Evolutionary conservation across 2,329 filamentous ascomycete species (phyloP).

Genomic region (Alternaria viburni): DNA sequence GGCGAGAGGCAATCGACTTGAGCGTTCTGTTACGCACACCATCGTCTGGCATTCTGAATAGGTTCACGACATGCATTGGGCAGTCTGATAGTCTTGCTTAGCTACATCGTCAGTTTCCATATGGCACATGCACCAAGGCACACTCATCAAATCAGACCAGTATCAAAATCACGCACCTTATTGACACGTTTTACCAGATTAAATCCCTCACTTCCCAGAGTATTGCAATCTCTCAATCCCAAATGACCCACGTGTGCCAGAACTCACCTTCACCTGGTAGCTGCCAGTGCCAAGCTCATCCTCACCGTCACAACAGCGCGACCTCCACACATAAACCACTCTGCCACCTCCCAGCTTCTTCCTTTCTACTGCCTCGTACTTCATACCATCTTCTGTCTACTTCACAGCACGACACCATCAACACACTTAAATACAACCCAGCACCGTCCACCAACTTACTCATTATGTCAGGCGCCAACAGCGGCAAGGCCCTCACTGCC

Average conservation of each 20-base stretch:
- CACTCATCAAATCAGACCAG: not conserved
- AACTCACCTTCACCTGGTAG: not conserved
- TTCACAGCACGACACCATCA: too few species aligned
- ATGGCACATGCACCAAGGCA: accelerated
- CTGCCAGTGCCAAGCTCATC: not conserved
- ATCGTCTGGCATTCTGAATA: not conserved
- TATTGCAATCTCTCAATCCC: not conserved
- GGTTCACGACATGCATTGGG: not conserved
- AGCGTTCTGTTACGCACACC: not conserved
- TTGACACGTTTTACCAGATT: not conserved
- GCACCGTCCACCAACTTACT: too few species aligned
- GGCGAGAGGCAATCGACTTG: not conserved
- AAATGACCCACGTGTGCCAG: not conserved
- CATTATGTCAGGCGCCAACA: conserved; percentile 9
- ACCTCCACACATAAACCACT: not conserved
- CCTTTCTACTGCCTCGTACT: not conserved
- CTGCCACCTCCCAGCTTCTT: not conserved
- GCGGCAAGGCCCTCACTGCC: not conserved
- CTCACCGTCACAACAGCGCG: not conserved
- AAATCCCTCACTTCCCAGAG: not conserved
- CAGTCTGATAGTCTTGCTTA: not conserved
- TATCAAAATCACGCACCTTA: not conserved
- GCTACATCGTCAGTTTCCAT: too few species aligned
- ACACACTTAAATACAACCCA: too few species aligned
- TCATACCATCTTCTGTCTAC: too few species aligned